Evolutionary conservation across 495 filamentous ascomycete species (phyloP).

Genomic region (Sphaerosporella brunnea): DNA sequence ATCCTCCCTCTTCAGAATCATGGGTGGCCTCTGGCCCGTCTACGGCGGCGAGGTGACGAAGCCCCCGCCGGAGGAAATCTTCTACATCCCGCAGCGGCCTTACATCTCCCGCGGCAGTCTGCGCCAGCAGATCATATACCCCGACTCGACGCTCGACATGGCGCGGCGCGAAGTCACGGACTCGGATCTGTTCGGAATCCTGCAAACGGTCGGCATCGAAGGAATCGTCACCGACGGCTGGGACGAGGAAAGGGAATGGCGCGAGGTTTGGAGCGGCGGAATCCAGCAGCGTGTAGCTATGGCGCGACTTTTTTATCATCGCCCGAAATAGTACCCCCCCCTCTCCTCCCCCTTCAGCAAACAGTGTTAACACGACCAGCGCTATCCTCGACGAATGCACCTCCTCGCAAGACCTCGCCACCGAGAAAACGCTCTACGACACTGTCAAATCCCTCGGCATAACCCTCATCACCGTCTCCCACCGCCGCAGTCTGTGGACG

Average conservation of each 20-base stretch:
- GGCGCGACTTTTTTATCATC: slow-evolving; percentile 91
- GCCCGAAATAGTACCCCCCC: slow-evolving; percentile 43
- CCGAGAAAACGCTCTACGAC: slow-evolving; percentile 92
- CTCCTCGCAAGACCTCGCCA: slow-evolving; percentile 75
- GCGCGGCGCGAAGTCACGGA: slow-evolving; percentile 69
- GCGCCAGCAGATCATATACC: slow-evolving; percentile 91
- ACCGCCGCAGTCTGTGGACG: slow-evolving; percentile 83
- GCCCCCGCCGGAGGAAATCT: slow-evolving; percentile 75
- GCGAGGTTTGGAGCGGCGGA: slow-evolving; percentile 72
- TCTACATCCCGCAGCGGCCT: slow-evolving; percentile 93
- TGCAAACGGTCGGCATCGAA: slow-evolving; percentile 64
- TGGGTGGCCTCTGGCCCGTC: slow-evolving; percentile 96
- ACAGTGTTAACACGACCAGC: slow-evolving; percentile 22
- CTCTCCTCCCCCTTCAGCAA: background rate
- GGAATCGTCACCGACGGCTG: slow-evolving; percentile 69
- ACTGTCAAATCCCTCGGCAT: slow-evolving; percentile 79
- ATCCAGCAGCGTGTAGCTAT: slow-evolving; percentile 96
- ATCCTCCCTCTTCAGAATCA: slow-evolving; percentile 83
- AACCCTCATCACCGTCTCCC: slow-evolving; percentile 89
- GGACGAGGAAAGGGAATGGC: slow-evolving; percentile 95
- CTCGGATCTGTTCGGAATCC: slow-evolving; percentile 54
- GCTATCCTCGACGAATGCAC: slow-evolving; percentile 97
- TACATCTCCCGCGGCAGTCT: slow-evolving; percentile 79
- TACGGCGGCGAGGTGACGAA: slow-evolving; percentile 87
- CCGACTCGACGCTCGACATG: slow-evolving; percentile 75